Conservation (phyloP, 352 stramenopile genomes). For the Phytophthora sojae region DNA sequence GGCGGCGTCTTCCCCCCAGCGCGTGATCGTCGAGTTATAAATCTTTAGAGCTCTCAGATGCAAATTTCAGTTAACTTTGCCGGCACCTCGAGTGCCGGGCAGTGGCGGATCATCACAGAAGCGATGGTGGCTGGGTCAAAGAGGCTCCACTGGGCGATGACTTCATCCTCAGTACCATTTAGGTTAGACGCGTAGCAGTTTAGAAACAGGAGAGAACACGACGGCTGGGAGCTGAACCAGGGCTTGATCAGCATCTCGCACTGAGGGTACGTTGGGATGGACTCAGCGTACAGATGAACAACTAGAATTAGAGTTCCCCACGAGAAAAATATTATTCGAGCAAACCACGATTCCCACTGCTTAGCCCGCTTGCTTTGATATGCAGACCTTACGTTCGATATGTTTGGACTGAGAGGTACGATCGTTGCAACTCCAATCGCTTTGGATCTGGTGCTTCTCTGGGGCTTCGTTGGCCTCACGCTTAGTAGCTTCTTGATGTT, state of each 20-base stretch:
- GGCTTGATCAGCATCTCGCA: conserved; percentile 42
- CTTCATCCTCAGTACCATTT: neutral
- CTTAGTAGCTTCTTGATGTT: conserved; percentile 43
- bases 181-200: conserved; percentile 20
- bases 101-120: conserved; percentile 37
- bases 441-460: neutral
- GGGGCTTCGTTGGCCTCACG: neutral
- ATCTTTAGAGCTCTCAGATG: conserved; percentile 38
- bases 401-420: neutral
- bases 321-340: conserved; percentile 18
- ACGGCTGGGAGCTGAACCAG: conserved; percentile 31
- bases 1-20: conserved; percentile 37
- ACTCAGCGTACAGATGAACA: conserved; percentile 30
- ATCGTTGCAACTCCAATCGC: neutral
- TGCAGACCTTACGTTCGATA: neutral
- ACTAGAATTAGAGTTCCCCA: conserved; percentile 31
- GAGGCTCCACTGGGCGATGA: conserved; percentile 6
- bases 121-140: conserved; percentile 31
- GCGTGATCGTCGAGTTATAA: conserved; percentile 46
- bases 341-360: conserved; percentile 1
- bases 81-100: conserved; percentile 41
- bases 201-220: conserved; percentile 39
- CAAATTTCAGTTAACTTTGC: conserved; percentile 32
- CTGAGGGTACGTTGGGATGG: neutral
- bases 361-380: neutral